phyloP scores from a whole-genome alignment of 768 basidiomycete species.

The Mycena vitilis region DNA sequence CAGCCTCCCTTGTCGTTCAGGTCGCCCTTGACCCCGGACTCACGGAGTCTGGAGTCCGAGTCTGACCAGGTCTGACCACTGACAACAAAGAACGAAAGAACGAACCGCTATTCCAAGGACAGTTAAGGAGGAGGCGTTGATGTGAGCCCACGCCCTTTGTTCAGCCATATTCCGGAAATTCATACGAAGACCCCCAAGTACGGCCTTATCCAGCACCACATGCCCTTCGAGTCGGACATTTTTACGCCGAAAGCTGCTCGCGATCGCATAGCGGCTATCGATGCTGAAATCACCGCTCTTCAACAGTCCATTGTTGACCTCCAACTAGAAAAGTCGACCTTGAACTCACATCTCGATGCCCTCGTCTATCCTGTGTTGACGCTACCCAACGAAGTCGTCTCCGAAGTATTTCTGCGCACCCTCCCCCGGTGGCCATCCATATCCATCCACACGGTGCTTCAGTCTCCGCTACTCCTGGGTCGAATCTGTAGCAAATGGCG shows the following conservation, averaged over 20 bases:
- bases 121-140: too few relatives aligned
- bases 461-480: neutral
- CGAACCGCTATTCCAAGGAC: too few relatives aligned
- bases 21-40: too few relatives aligned
- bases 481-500: slow-evolving; percentile 8
- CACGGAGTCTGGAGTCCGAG: too few relatives aligned
- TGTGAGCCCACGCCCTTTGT: too few relatives aligned
- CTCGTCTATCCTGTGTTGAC: slow-evolving; percentile 2
- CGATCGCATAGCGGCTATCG: neutral
- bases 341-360: neutral
- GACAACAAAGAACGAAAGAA: too few relatives aligned
- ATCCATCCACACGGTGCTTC: too few relatives aligned
- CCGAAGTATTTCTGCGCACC: neutral
- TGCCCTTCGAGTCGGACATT: neutral
- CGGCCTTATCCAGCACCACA: too few relatives aligned
- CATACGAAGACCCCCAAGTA: too few relatives aligned
- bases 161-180: too few relatives aligned
- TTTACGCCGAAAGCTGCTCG: neutral
- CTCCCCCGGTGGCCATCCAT: neutral
- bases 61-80: too few relatives aligned
- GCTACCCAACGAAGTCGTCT: slow-evolving; percentile 4
- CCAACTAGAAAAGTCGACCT: neutral
- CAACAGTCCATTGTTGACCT: neutral
- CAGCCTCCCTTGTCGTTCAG: too few relatives aligned
- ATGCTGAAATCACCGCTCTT: neutral